Percentiles rank a stretch among this genome's conserved stretches.
These are phyloP conservation scores for Coemansia sp. DNA, from an alignment of 192 early-diverging fungal species.

Conservation along the genomic window DNA sequence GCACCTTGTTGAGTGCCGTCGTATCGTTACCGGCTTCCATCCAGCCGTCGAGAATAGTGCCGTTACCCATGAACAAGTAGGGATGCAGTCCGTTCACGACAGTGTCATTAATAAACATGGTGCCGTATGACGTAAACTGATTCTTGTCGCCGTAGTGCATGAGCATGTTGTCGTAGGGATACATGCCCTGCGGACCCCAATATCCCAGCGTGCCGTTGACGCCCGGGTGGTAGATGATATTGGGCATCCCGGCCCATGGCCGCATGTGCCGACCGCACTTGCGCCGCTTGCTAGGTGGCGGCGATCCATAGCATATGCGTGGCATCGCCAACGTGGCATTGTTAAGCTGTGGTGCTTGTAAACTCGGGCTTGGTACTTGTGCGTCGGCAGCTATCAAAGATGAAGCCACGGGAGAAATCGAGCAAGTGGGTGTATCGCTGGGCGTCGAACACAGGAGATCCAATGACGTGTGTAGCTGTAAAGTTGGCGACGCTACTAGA, in stretches of 20 bases:
- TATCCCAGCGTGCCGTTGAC: slow-evolving; percentile 39
- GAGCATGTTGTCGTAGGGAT: slow-evolving; percentile 42
- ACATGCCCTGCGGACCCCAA: slow-evolving; percentile 53
- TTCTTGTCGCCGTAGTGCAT: slow-evolving; percentile 52
- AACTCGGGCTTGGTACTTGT: background rate
- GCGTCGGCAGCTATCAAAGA: background rate
- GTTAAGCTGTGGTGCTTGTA: background rate
- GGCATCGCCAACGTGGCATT: slow-evolving; percentile 2
- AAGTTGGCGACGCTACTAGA: background rate
- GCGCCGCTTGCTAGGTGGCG: background rate
- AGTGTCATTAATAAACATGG: slow-evolving; percentile 55
- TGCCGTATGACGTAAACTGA: slow-evolving; percentile 42
- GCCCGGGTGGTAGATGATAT: slow-evolving; percentile 33
- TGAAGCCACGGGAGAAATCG: background rate
- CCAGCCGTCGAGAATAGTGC: slow-evolving; percentile 50
- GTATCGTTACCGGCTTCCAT: slow-evolving; percentile 51
- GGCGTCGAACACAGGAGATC: background rate
- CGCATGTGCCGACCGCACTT: slow-evolving; percentile 27
- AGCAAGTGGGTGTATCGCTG: background rate
- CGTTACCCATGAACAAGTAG: slow-evolving; percentile 51
- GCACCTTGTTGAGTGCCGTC: slow-evolving; percentile 33
- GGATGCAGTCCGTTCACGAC: slow-evolving; percentile 44
- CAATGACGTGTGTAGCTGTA: background rate
- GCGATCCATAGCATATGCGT: slow-evolving; percentile 11
- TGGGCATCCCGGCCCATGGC: slow-evolving; percentile 32